Base-by-base conservation (phyloP, 148 eudicot genomes). In the Bassia scoparia region DNA sequence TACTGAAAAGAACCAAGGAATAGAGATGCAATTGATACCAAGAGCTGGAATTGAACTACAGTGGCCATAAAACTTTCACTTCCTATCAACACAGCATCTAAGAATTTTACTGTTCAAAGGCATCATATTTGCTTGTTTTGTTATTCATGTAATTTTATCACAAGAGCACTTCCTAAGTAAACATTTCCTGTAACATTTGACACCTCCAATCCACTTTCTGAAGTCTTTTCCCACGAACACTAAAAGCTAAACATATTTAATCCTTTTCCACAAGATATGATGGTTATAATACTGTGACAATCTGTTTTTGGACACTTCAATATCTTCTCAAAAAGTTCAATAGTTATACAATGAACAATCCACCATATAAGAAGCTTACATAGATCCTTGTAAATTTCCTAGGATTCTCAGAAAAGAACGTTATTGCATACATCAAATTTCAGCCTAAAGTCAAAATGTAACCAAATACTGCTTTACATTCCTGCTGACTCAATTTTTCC, bases 221-320 rank as follows among this genome's bases (percentile, higher is more conserved):
- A 15, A 73, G 14, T 31, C 24, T 34, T 72, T 26, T 59, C 33
- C 27, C 29, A 56, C 56, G 33, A 46, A 55, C 64, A 77, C 55
- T 49, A 30, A 20, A 62, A 52, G 55, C 21, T 27, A 60, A 49
- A 52, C 61, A 52, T 61, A 52, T 61, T 52, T 69, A 76, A 62
- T 16, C 38, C n/a, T 44, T 77, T 30, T 37, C 52, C 81, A 48
- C 43, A 49, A 35, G 21, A 56, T 13, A 63, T 35, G 44, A 31
- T 26, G 31, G 46, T 37, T 34, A n/a, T 38, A 26, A 37, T 63
- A 16, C 33, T 49, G 34, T 24, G 26, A 5, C 53, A 43, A 24
- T 61, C 69, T 52, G 7, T 64, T 43, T 29, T 69, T 33, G 44
- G 56, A 68, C 61, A 76, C 30, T 48, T 33, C 38, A 62, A 44